Evolutionary conservation across 495 filamentous ascomycete genomes (phyloP), one percentile per base, ranked within the genome.

Genomic region (Podospora appendiculata): DNA sequence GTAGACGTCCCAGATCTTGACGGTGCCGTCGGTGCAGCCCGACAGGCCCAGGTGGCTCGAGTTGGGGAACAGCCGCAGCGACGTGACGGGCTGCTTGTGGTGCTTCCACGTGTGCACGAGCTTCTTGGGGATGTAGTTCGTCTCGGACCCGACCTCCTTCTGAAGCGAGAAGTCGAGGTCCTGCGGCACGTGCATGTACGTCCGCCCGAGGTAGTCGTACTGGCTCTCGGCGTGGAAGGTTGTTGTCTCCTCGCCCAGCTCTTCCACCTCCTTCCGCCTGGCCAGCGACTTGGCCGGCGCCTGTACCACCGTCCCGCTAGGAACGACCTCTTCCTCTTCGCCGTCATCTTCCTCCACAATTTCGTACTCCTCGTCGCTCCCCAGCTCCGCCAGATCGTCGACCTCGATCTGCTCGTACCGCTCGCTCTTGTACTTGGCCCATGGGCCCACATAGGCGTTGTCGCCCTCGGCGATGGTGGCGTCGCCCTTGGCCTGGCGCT

Each of bases 1-100:
- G 59, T 95, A 96, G 12, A 89, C 88, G 69, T 96, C 92, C 83
- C 88, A 97, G 48, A 98, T 86, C 73, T 94, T 95, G 66, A 96
- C 81, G 55, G 89, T 90, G 48, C 81, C 81, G 67, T 97, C 94
- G 16, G 91, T 91, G 32, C 84, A 80, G 14, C 88, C 85, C 36
- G 88, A 92, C 52, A 99, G 74, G 25, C 97, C 75, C 19, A 99
- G 74, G 68, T 99, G 93, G 36, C 90, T 90, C 18, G 87, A 87
- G 33, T 69, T 67, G 3, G 93, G 93, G 63, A 96, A 89, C 74
- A 99, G 90, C 19, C 86, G 87, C 47, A 96, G 70, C 45, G 87
- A 86, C 9, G 85, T 92, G 60, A 97, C 88, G 35, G 90, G 79
- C 58, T 91, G 91, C 41, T 60, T 62, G 66, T 95, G 90, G 41